phyloP scores from a whole-genome alignment of 352 stramenopile species.

The Nothophytophthora sp. region DNA sequence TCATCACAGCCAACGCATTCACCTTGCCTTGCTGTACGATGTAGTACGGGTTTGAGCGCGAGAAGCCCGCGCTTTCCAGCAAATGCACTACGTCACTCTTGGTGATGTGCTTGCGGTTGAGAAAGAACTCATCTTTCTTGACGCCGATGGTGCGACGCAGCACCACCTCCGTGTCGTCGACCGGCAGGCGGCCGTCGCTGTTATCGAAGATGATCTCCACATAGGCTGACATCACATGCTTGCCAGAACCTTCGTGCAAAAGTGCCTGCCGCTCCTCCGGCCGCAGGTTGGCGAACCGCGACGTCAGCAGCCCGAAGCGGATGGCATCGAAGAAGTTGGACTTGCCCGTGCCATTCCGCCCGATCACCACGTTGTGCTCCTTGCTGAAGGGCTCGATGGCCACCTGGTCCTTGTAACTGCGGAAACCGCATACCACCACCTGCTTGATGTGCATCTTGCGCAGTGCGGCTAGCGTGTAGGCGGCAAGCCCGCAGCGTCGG shows the following conservation, averaged over 20 bases:
- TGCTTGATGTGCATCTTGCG: constrained; percentile 97
- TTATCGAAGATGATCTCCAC: constrained; percentile 99
- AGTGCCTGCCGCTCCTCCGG: constrained; percentile 93
- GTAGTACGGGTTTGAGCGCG: constrained; percentile 99
- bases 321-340: constrained; percentile 99
- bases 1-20: constrained; percentile 98
- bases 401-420: constrained; percentile 93
- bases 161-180: constrained; percentile 93
- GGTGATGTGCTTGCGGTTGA: constrained; percentile 98
- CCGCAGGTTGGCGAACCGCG: constrained; percentile 91
- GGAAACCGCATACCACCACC: constrained; percentile 95
- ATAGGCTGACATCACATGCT: constrained; percentile 97
- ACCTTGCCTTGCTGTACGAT: constrained; percentile 99
- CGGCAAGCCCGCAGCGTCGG: no score
- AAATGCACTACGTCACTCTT: constrained; percentile 98
- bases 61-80: constrained; percentile 99
- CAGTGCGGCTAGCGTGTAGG: no score
- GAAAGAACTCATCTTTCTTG: constrained; percentile 99
- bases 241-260: constrained; percentile 95
- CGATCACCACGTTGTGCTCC: constrained; percentile 98
- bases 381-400: constrained; percentile 92
- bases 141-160: constrained; percentile 98
- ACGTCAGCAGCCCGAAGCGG: constrained; percentile 97
- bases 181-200: constrained; percentile 93
- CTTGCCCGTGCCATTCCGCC: constrained; percentile 97